Conservation (phyloP, 2,329 filamentous ascomycete genomes). For the Apiospora phragmitis region DNA sequence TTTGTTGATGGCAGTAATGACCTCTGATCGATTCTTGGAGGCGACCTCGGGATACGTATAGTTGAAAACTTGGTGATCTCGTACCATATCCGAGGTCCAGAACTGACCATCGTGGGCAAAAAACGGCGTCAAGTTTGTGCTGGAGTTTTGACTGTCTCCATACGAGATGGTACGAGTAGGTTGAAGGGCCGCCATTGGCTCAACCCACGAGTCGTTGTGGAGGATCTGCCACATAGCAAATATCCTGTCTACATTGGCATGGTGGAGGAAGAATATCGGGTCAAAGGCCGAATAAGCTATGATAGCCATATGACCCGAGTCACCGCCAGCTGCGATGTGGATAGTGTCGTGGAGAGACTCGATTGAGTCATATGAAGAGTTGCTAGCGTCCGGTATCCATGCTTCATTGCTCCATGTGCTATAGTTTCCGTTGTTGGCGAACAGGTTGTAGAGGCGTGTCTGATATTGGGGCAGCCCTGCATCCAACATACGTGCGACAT, state of each 20-base stretch:
- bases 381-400: constrained; percentile 50
- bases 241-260: constrained; percentile 72
- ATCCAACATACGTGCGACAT: constrained; percentile 53
- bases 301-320: constrained; percentile 64
- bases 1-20: constrained; percentile 15
- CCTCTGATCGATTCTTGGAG: constrained; percentile 35
- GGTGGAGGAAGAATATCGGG: constrained; percentile 77
- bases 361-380: constrained; percentile 60
- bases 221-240: constrained; percentile 78
- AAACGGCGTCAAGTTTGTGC: constrained; percentile 68
- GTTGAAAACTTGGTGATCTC: constrained; percentile 62
- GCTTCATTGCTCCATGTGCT: constrained; percentile 70
- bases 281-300: constrained; percentile 76
- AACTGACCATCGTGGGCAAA: constrained; percentile 60
- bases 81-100: constrained; percentile 66
- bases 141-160: constrained; percentile 54
- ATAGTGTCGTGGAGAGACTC: constrained; percentile 66
- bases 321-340: constrained; percentile 56
- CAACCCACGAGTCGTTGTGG: constrained; percentile 67
- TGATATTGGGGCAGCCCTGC: constrained; percentile 55
- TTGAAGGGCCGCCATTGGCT: constrained; percentile 52
- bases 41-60: constrained; percentile 74
- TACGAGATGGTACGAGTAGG: constrained; percentile 61
- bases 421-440: constrained; percentile 68
- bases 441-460: constrained; percentile 66